These are phyloP conservation scores for Articulospora tetracladia DNA, from an alignment of 495 filamentous ascomycete species.

Conservation along the genomic window DNA sequence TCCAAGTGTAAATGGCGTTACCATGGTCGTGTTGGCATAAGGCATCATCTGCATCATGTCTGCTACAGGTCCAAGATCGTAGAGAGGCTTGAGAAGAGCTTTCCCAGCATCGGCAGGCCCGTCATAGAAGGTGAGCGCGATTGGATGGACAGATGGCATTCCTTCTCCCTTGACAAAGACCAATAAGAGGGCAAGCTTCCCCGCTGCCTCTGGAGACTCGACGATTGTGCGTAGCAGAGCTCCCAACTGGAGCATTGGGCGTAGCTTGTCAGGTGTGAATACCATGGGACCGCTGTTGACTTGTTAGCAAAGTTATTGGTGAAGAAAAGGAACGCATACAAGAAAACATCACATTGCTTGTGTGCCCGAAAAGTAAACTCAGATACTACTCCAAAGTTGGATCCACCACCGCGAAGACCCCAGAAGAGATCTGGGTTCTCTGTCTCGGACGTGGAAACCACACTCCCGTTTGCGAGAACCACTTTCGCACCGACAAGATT, in stretches of 20 bases:
- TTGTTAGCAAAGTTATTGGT: neutral
- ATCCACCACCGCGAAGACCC: conserved; percentile 50
- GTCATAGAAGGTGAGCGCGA: conserved; percentile 13
- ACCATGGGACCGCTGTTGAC: conserved; percentile 3
- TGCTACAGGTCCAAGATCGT: conserved; percentile 7
- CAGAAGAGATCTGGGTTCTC: conserved; percentile 45
- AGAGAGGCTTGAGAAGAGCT: conserved; percentile 3
- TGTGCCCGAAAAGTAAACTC: conserved; percentile 16
- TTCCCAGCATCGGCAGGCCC: conserved; percentile 13
- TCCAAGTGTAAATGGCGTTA: neutral
- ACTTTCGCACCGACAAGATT: conserved; percentile 44
- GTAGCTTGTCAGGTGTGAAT: conserved; percentile 13
- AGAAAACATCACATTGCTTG: conserved; percentile 14
- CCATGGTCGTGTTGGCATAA: conserved; percentile 1
- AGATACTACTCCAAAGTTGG: conserved; percentile 54
- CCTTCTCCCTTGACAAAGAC: neutral
- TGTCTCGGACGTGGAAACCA: conserved; percentile 40
- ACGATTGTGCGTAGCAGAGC: neutral
- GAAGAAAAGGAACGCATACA: conserved; percentile 2
- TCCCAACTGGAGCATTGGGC: neutral
- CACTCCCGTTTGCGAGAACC: conserved; percentile 45
- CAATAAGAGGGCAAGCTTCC: conserved; percentile 11
- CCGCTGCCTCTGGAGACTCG: neutral
- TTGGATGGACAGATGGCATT: conserved; percentile 6
- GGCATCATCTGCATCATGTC: neutral